A percentile compares a stretch with the other conserved stretches of the same genome.
These are phyloP conservation scores for Allantophomopsis cytisporea DNA, from an alignment of 2,329 filamentous ascomycete genomes.

Conservation along the genomic window DNA sequence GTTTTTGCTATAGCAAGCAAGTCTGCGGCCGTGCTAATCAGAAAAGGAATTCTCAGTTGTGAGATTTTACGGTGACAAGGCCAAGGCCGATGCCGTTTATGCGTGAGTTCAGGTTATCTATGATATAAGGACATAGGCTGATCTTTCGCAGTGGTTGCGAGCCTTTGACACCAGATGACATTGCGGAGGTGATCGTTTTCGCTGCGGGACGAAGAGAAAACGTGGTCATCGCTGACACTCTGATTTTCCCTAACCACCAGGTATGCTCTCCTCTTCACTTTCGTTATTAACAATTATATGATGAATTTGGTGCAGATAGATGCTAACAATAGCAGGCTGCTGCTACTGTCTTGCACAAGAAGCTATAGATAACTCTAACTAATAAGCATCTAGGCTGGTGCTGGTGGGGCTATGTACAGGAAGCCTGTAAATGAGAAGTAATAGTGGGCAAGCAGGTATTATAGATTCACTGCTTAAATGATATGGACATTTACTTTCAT, in stretches of 20 bases:
- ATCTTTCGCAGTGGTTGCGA: slow-evolving; percentile 46
- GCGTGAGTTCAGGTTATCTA: slow-evolving; percentile 36
- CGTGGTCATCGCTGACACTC: slow-evolving; percentile 75
- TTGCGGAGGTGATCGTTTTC: slow-evolving; percentile 85
- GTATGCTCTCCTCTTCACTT: slow-evolving; percentile 28
- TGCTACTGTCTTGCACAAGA: slow-evolving; percentile 30
- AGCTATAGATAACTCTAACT: slow-evolving; percentile 12
- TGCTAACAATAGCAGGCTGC: slow-evolving; percentile 19
- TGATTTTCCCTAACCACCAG: slow-evolving; percentile 85
- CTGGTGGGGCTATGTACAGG: slow-evolving; percentile 16
- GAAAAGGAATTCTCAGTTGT: slow-evolving; percentile 72
- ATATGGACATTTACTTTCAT: too few relatives aligned
- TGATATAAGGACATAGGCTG: slow-evolving; percentile 3
- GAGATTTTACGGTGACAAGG: slow-evolving; percentile 76
- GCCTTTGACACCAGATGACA: slow-evolving; percentile 78
- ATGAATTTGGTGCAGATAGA: slow-evolving; percentile 10
- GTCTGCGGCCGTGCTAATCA: slow-evolving; percentile 2
- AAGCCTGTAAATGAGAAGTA: slow-evolving; percentile 2
- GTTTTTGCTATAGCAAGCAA: slow-evolving; percentile 8
- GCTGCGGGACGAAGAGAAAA: slow-evolving; percentile 75
- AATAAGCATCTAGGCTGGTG: slow-evolving; percentile 14
- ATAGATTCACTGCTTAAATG: too few relatives aligned
- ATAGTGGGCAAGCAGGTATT: background rate
- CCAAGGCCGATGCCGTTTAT: slow-evolving; percentile 83
- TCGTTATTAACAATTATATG: background rate